Conservation (phyloP, 768 basidiomycete genomes). For the Scleroderma bovista region DNA sequence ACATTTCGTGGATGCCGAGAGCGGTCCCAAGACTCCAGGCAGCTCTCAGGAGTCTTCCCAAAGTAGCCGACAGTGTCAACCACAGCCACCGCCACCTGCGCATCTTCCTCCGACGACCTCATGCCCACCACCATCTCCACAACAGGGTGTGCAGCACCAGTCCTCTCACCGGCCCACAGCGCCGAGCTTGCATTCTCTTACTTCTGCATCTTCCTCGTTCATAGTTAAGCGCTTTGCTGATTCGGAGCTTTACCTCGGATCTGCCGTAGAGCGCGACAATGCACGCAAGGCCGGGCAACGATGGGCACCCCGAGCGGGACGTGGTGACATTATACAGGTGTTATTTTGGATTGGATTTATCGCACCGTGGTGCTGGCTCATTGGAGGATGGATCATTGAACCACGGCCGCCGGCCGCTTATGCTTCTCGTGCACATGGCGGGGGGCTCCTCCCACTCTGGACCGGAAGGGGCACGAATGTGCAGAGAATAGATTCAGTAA, state of each 20-base stretch:
- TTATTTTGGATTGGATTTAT: conserved; percentile 76
- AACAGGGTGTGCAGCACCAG: conserved; percentile 12
- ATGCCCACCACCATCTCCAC: conserved; percentile 21
- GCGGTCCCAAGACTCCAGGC: conserved; percentile 5
- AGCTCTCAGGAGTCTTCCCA: conserved; percentile 1
- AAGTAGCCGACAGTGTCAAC: neutral
- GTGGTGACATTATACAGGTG: conserved; percentile 40
- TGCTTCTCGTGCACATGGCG: conserved; percentile 33
- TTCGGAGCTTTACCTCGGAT: conserved; percentile 33
- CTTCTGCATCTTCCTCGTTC: conserved; percentile 45
- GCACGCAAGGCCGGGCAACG: conserved; percentile 12
- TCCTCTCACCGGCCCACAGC: conserved; percentile 15
- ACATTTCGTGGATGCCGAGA: conserved; percentile 23
- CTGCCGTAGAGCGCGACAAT: conserved; percentile 29
- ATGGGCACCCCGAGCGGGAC: conserved; percentile 10
- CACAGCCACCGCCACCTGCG: conserved; percentile 18
- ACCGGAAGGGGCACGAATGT: conserved; percentile 36
- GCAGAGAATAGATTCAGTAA: conserved; percentile 40
- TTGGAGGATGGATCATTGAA: conserved; percentile 69
- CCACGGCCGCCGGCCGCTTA: conserved; percentile 17
- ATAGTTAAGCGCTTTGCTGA: conserved; percentile 47
- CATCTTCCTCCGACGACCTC: conserved; percentile 14
- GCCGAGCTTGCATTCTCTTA: conserved; percentile 23
- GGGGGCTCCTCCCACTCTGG: conserved; percentile 26
- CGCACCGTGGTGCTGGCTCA: conserved; percentile 69